These are phyloP conservation scores for Boletus rubropictus DNA, from an alignment of 768 basidiomycete genomes.

Conservation along the genomic window DNA sequence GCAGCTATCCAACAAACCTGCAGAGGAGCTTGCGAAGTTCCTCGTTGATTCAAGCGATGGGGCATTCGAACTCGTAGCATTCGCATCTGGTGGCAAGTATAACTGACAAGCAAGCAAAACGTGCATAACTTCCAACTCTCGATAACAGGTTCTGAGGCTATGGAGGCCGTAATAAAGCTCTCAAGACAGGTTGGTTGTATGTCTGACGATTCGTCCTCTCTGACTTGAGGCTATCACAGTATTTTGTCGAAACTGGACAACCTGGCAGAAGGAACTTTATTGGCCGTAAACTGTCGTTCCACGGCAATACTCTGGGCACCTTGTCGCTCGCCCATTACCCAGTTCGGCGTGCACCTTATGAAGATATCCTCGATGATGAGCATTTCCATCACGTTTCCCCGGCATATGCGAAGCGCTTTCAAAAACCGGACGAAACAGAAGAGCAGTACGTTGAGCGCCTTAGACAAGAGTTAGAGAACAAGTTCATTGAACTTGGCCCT, in stretches of 20 bases:
- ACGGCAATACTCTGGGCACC: constrained; percentile 76
- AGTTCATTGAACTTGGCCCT: constrained; percentile 76
- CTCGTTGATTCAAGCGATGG: constrained; percentile 64
- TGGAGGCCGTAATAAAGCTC: constrained; percentile 83
- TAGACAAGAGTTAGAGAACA: constrained; percentile 75
- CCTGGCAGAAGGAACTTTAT: constrained; percentile 72
- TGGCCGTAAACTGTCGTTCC: constrained; percentile 71
- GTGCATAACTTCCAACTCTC: neutral
- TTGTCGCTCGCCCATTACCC: constrained; percentile 66
- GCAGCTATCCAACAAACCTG: constrained; percentile 76
- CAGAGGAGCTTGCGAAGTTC: constrained; percentile 68
- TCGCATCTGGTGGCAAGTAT: constrained; percentile 65
- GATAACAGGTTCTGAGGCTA: constrained; percentile 72
- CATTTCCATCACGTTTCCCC: constrained; percentile 85
- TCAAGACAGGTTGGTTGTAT: constrained; percentile 56
- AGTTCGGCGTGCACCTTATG: constrained; percentile 61
- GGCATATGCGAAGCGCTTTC: constrained; percentile 79
- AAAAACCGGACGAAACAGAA: constrained; percentile 61
- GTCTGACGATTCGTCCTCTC: neutral
- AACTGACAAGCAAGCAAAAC: neutral
- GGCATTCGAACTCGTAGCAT: constrained; percentile 66
- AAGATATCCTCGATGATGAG: constrained; percentile 52
- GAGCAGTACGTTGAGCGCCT: constrained; percentile 76
- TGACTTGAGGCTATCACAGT: constrained; percentile 37
- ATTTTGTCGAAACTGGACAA: constrained; percentile 66